Percentiles rank a stretch among this genome's conserved stretches.
phyloP scores from a whole-genome alignment of 2,329 filamentous ascomycete genomes.

The Myriosclerotinia scirpicola region DNA sequence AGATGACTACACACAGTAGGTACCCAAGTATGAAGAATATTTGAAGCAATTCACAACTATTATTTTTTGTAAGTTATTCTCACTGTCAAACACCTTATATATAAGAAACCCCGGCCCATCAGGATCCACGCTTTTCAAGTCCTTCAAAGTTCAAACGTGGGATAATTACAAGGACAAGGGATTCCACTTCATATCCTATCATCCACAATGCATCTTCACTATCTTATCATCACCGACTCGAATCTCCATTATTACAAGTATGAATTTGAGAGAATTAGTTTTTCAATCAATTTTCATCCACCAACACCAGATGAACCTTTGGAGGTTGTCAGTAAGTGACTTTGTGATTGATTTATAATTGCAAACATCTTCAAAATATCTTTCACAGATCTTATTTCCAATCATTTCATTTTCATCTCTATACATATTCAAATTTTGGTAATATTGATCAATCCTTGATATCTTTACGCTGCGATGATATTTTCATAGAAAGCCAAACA shows the following conservation, averaged over 20 bases:
- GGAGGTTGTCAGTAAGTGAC: neutral
- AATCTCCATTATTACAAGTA: neutral
- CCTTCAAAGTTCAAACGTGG: no score
- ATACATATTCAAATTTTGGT: no score
- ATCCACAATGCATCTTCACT: neutral
- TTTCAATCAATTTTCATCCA: neutral
- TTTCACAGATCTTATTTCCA: neutral
- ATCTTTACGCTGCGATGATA: constrained; percentile 7
- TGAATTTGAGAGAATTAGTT: no score
- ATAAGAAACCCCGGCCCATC: no score
- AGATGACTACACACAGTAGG: no score
- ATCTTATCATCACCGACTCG: neutral
- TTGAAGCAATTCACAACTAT: neutral
- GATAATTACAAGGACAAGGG: neutral
- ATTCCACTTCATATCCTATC: neutral
- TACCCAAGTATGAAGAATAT: no score
- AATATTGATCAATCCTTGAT: no score
- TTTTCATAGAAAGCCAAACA: neutral
- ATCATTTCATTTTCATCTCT: neutral
- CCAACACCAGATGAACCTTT: neutral
- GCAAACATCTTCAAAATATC: neutral
- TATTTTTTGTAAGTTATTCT: no score
- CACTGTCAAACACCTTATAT: no score
- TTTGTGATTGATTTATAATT: neutral
- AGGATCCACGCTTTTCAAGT: no score